Percentiles rank a stretch among this genome's conserved stretches.
These are phyloP conservation scores for Trypanosoma scelopori DNA, from an alignment of 208 protist genomes.

Conservation along the genomic window DNA sequence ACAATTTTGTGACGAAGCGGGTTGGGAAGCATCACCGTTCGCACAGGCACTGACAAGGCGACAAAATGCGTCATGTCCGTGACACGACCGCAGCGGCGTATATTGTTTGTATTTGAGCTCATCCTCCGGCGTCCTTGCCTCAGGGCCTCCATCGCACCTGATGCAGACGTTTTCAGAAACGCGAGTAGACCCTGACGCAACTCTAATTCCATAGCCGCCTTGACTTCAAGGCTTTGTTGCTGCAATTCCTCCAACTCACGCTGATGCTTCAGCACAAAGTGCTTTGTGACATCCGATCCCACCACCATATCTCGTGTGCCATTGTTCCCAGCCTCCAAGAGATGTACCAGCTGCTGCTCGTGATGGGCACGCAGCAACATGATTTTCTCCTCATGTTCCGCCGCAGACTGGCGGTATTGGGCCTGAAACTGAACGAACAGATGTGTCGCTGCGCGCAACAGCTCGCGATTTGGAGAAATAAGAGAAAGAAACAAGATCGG, in stretches of 20 bases:
- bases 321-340: conserved; percentile 59
- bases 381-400: conserved; percentile 21
- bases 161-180: conserved; percentile 55
- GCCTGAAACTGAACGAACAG: conserved; percentile 60
- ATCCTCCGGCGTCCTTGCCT: conserved; percentile 4
- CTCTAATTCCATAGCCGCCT: conserved; percentile 37
- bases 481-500: conserved; percentile 69
- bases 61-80: conserved; percentile 20
- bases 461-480: conserved; percentile 48
- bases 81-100: not conserved
- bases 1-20: conserved; percentile 21
- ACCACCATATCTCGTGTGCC: conserved; percentile 62
- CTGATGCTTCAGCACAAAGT: conserved; percentile 64
- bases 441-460: conserved; percentile 48
- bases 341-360: conserved; percentile 46
- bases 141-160: conserved; percentile 47
- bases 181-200: conserved; percentile 41
- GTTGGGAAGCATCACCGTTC: conserved; percentile 55
- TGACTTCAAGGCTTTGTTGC: conserved; percentile 19
- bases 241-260: conserved; percentile 51
- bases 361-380: conserved; percentile 47
- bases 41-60: conserved; percentile 38
- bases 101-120: not conserved
- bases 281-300: conserved; percentile 52
- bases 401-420: conserved; percentile 38